These are phyloP conservation scores for Mycena alexandri DNA, from an alignment of 768 basidiomycete genomes.

Conservation along the genomic window DNA sequence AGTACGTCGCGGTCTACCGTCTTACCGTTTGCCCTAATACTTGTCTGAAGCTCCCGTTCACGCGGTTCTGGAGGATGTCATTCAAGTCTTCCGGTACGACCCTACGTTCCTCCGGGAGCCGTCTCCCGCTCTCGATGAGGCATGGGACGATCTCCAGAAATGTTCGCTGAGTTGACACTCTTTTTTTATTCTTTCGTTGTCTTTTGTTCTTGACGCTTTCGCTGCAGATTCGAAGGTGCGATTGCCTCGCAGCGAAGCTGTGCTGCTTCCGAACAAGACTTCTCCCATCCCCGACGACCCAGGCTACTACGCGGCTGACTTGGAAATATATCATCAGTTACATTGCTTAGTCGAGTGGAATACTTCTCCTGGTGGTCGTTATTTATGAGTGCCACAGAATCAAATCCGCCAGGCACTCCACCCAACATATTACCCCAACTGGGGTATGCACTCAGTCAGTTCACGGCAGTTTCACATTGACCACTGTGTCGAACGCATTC, in stretches of 20 bases:
- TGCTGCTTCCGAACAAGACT: constrained; percentile 14
- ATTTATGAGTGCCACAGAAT: constrained; percentile 3
- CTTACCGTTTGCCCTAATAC: constrained; percentile 14
- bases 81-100: constrained; percentile 19
- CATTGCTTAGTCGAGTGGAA: constrained; percentile 9
- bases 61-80: constrained; percentile 21
- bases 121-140: constrained; percentile 15
- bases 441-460: constrained; percentile 1
- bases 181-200: not conserved
- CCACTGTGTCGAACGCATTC: constrained; percentile 21
- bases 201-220: not conserved
- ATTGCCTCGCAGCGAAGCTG: constrained; percentile 17
- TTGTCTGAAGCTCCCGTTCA: constrained; percentile 21
- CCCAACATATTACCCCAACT: constrained; percentile 14
- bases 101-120: constrained; percentile 13
- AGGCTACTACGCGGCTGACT: constrained; percentile 15
- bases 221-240: constrained; percentile 8
- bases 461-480: not conserved
- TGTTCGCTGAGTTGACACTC: constrained; percentile 1
- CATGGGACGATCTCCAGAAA: constrained; percentile 19
- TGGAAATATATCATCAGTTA: constrained; percentile 21
- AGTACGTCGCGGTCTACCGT: constrained; percentile 15
- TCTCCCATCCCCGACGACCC: constrained; percentile 12
- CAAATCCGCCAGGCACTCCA: constrained; percentile 15
- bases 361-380: no score